Conservation (phyloP, 148 eudicot genomes). For the Linanthus parryae region DNA sequence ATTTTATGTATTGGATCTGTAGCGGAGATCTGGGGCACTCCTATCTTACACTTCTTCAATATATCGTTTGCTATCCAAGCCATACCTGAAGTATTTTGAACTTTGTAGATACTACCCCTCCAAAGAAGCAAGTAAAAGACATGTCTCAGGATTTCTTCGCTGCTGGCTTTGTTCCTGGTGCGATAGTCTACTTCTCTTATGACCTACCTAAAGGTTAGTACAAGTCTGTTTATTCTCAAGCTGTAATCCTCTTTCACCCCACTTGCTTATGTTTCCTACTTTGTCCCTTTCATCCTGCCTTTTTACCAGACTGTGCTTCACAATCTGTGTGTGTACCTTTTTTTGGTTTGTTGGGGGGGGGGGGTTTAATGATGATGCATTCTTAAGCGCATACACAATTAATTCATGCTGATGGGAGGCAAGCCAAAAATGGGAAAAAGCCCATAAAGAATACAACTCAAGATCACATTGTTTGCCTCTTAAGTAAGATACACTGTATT, state of each 20-base stretch:
- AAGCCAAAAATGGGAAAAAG: too few species aligned
- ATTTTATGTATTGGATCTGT: too few species aligned
- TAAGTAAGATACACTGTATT: too few species aligned
- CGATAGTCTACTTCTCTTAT: slow-evolving; percentile 75
- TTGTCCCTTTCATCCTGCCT: neutral
- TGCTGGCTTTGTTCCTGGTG: slow-evolving; percentile 91
- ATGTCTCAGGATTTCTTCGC: slow-evolving; percentile 66
- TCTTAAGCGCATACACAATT: neutral
- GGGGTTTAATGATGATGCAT: neutral
- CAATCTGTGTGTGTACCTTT: neutral
- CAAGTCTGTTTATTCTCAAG: too few species aligned
- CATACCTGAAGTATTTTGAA: neutral
- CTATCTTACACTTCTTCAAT: neutral
- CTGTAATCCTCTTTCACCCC: too few species aligned
- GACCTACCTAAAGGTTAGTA: slow-evolving; percentile 55
- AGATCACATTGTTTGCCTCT: too few species aligned
- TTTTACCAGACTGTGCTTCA: neutral
- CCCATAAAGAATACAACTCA: too few species aligned
- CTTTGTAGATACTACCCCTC: slow-evolving; percentile 69
- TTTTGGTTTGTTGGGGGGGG: neutral
- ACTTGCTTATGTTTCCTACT: neutral
- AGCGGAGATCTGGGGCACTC: neutral
- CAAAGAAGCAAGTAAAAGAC: slow-evolving; percentile 71
- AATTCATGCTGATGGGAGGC: too few species aligned
- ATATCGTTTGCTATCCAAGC: too few species aligned